Conservation (phyloP, 1,139 yeast genomes). For the Suhomyces bolitotheri region DNA sequence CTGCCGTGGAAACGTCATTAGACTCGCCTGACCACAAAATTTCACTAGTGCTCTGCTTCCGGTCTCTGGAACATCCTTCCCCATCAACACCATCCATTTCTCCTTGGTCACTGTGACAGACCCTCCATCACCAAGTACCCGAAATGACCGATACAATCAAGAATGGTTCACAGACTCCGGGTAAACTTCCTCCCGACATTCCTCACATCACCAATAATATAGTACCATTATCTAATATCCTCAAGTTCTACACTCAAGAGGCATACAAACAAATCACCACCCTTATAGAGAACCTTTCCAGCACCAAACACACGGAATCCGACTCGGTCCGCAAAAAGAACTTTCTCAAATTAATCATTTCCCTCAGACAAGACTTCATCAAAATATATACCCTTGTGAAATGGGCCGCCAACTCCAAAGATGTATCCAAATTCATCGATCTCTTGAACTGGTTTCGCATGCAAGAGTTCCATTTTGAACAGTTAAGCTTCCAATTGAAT, state of each 20-base stretch:
- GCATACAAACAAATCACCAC: conserved; percentile 66
- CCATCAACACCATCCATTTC: too few species aligned
- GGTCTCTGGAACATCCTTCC: too few species aligned
- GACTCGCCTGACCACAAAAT: too few species aligned
- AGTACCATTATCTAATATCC: conserved; percentile 58
- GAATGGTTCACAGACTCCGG: conserved; percentile 3
- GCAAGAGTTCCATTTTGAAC: conserved; percentile 75
- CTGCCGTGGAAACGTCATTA: too few species aligned
- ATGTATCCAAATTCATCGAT: conserved; percentile 75
- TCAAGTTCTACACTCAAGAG: conserved; percentile 61
- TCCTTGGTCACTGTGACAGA: too few species aligned
- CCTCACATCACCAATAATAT: conserved; percentile 80
- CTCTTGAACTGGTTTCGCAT: conserved; percentile 77
- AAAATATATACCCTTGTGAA: conserved; percentile 81
- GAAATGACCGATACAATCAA: conserved; percentile 1
- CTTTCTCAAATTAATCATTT: conserved; percentile 66
- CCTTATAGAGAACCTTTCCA: conserved; percentile 55
- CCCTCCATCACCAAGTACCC: too few species aligned
- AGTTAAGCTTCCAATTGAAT: conserved; percentile 50
- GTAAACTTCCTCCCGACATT: conserved; percentile 28
- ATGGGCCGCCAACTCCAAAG: conserved; percentile 78
- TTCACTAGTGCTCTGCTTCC: too few species aligned
- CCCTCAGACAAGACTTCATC: conserved; percentile 76
- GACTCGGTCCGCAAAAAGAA: conserved; percentile 67
- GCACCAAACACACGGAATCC: conserved; percentile 38